These are phyloP conservation scores for Dioszegia crocea DNA, from an alignment of 768 basidiomycete genomes.

Conservation along the genomic window DNA sequence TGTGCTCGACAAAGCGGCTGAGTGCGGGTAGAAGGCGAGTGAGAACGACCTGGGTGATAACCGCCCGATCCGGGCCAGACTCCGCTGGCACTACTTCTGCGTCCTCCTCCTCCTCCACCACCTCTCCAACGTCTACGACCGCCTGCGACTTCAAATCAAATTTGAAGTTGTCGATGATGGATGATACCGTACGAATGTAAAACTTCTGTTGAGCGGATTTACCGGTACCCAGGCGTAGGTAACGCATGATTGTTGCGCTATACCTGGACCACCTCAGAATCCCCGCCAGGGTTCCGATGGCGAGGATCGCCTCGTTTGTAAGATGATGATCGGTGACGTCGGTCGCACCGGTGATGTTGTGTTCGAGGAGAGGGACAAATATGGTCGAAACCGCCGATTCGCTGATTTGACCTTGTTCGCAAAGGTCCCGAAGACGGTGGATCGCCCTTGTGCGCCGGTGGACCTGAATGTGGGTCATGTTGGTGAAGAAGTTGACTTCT, in stretches of 20 bases:
- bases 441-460: constrained; percentile 84
- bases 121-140: constrained; percentile 18
- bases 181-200: constrained; percentile 76
- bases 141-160: constrained; percentile 56
- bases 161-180: constrained; percentile 83
- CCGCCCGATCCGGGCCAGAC: constrained; percentile 1
- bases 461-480: constrained; percentile 86
- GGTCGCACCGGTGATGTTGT: constrained; percentile 64
- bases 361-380: constrained; percentile 79
- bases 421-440: constrained; percentile 73
- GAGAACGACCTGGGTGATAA: constrained; percentile 72
- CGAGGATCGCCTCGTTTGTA: constrained; percentile 78
- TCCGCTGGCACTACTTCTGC: neutral
- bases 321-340: constrained; percentile 69
- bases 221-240: constrained; percentile 58
- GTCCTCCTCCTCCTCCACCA: constrained; percentile 18
- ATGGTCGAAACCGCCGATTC: constrained; percentile 71
- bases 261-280: constrained; percentile 81
- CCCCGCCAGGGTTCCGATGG: constrained; percentile 72
- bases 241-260: constrained; percentile 71
- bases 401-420: constrained; percentile 62
- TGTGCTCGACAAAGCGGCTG: constrained; percentile 73
- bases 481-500: constrained; percentile 95
- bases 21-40: constrained; percentile 71
- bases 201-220: constrained; percentile 72